phyloP scores from a whole-genome alignment of 1,139 yeast genomes.

The Debaryomycetaceae sp. region DNA sequence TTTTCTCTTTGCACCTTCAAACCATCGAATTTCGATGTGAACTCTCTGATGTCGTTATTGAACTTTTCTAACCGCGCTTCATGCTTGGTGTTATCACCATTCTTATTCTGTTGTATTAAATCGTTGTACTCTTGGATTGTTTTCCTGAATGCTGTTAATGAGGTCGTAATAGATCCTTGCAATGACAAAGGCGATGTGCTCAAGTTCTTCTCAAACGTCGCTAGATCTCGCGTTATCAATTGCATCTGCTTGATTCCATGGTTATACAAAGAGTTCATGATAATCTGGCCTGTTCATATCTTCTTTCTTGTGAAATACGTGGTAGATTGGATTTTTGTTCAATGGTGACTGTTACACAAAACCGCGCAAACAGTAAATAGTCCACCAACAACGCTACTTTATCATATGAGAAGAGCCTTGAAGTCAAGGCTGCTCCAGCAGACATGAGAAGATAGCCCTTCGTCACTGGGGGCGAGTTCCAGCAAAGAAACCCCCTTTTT shows the following conservation, averaged over 20 bases:
- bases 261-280: slow-evolving; percentile 76
- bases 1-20: slow-evolving; percentile 67
- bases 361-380: not conserved
- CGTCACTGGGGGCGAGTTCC: too few relatives aligned
- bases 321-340: not conserved
- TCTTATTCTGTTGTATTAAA: slow-evolving; percentile 59
- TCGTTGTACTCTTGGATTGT: slow-evolving; percentile 76
- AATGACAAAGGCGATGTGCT: slow-evolving; percentile 69
- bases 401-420: too few relatives aligned
- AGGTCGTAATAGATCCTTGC: slow-evolving; percentile 81
- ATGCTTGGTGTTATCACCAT: slow-evolving; percentile 60
- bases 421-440: too few relatives aligned
- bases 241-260: slow-evolving; percentile 87
- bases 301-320: not conserved
- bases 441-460: too few relatives aligned
- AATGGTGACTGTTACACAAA: slow-evolving; percentile 1
- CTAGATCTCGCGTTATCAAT: slow-evolving; percentile 64
- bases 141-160: slow-evolving; percentile 69
- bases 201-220: slow-evolving; percentile 62
- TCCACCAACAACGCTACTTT: not conserved
- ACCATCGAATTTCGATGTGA: slow-evolving; percentile 55
- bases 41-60: slow-evolving; percentile 54
- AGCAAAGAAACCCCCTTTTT: too few relatives aligned
- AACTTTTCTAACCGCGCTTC: slow-evolving; percentile 59
- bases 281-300: not conserved